Conservation (phyloP, 2,329 filamentous ascomycete genomes). For the Phyllosticta ampelicida region DNA sequence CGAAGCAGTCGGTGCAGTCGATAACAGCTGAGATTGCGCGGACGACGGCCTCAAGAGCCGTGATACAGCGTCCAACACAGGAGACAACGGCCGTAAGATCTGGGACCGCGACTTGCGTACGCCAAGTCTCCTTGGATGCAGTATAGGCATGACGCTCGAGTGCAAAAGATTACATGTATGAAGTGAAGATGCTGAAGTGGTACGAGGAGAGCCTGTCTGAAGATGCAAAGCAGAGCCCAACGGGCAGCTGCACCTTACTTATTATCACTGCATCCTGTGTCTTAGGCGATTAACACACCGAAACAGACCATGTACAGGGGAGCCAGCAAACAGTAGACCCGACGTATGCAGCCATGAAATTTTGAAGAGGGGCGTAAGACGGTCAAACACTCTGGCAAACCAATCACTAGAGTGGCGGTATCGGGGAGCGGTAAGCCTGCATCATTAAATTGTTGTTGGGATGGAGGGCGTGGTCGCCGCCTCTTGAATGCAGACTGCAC, state of each 20-base stretch:
- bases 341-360: conserved; percentile 6
- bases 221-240: conserved; percentile 2
- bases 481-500: conserved; percentile 9
- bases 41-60: conserved; percentile 6
- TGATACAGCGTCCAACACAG: conserved; percentile 5
- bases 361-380: conserved; percentile 3
- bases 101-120: conserved; percentile 24
- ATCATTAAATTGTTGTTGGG: conserved; percentile 4
- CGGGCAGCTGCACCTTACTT: conserved; percentile 10
- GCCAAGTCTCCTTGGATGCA: conserved; percentile 5
- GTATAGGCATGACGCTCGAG: not conserved
- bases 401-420: conserved; percentile 8
- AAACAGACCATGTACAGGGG: conserved; percentile 2
- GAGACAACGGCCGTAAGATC: conserved; percentile 10
- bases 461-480: not conserved
- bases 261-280: conserved; percentile 9
- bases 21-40: conserved; percentile 3
- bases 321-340: conserved; percentile 7
- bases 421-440: conserved; percentile 2
- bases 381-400: not conserved
- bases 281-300: conserved; percentile 1
- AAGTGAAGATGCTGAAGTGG: conserved; percentile 1
- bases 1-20: not conserved
- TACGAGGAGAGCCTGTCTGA: not conserved
- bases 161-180: conserved; percentile 7